phyloP scores from a whole-genome alignment of 192 early-diverging fungal genomes.

The Geranomyces variabilis region DNA sequence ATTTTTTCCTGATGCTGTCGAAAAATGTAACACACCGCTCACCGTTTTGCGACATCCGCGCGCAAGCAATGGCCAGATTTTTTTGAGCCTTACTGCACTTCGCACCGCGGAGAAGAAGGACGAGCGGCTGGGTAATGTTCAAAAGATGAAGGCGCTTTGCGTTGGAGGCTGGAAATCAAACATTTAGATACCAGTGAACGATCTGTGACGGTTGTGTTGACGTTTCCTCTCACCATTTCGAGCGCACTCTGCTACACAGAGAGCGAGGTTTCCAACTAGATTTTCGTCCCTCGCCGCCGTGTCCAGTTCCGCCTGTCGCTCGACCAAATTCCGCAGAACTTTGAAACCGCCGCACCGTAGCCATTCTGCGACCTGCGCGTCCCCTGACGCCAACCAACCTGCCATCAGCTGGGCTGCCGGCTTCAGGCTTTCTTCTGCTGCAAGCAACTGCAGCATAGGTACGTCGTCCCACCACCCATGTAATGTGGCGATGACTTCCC shows the following conservation, averaged over 20 bases:
- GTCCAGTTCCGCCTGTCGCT: not conserved
- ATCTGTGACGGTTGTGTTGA: not conserved
- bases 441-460: conserved; percentile 19
- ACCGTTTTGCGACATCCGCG: conserved; percentile 25
- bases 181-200: not conserved
- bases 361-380: conserved; percentile 26
- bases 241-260: conserved; percentile 28
- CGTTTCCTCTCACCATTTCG: conserved; percentile 5
- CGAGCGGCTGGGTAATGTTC: not conserved
- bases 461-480: conserved; percentile 39
- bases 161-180: not conserved
- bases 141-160: conserved; percentile 14
- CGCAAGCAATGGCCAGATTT: conserved; percentile 38
- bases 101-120: conserved; percentile 14
- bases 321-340: not conserved
- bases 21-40: conserved; percentile 13
- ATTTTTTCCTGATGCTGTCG: too few relatives aligned
- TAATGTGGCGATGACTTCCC: conserved; percentile 6
- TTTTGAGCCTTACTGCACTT: not conserved
- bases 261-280: conserved; percentile 20
- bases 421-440: not conserved
- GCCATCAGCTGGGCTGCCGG: conserved; percentile 11
- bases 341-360: conserved; percentile 12
- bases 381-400: conserved; percentile 17
- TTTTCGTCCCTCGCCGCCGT: not conserved